A percentile compares a stretch with the other conserved stretches of the same genome.
phyloP scores from a whole-genome alignment of 192 early-diverging fungal species.

The Podila epigama region DNA sequence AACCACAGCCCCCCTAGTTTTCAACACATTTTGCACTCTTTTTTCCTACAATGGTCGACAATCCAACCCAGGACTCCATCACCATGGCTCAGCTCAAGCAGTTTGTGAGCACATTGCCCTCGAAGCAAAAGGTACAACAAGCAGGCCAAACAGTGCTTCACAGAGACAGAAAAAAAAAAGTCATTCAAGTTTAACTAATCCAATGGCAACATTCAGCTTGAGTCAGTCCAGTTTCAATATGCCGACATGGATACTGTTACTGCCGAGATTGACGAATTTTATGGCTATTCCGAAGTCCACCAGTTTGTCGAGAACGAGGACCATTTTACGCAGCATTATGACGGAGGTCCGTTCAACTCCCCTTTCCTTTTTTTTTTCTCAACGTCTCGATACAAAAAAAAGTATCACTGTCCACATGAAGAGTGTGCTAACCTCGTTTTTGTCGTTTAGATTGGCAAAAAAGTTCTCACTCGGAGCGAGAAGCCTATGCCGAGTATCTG shows the following conservation, averaged over 20 bases:
- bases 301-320: conserved; percentile 51
- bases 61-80: conserved; percentile 55
- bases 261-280: conserved; percentile 68
- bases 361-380: not conserved
- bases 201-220: conserved; percentile 14
- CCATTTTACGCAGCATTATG: conserved; percentile 50
- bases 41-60: conserved; percentile 30
- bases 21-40: not conserved
- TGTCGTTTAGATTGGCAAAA: conserved; percentile 53
- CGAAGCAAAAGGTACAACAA: conserved; percentile 53
- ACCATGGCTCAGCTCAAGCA: conserved; percentile 63
- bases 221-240: conserved; percentile 59
- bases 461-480: conserved; percentile 47
- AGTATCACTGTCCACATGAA: too few species aligned
- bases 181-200: not conserved
- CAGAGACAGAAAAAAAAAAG: not conserved
- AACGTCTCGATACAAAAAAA: not conserved
- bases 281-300: conserved; percentile 58
- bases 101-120: conserved; percentile 59
- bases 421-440: not conserved
- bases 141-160: not conserved
- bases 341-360: conserved; percentile 21
- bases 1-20: not conserved
- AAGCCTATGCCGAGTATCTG: conserved; percentile 56
- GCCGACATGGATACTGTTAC: conserved; percentile 55